A percentile compares a stretch with the other conserved stretches of the same genome.
Evolutionary conservation across 2,329 filamentous ascomycete genomes (phyloP).

Genomic region (Fragosphaeria purpurea): DNA sequence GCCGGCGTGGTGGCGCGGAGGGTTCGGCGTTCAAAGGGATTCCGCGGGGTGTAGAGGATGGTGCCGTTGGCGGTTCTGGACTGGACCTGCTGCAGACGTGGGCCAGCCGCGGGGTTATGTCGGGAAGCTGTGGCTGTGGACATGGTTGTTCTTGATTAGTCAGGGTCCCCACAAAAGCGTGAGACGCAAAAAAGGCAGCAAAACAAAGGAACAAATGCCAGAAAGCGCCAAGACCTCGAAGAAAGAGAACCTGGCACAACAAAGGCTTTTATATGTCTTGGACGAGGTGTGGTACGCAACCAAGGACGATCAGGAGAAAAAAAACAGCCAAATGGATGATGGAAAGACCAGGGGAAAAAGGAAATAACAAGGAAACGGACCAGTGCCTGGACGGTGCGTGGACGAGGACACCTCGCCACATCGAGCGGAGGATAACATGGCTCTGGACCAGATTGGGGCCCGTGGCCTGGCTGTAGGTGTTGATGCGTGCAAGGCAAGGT

Average conservation of each 20-base stretch:
- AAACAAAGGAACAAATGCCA: neutral
- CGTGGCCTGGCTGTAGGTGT: no score
- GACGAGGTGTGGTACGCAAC: no score
- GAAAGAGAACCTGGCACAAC: neutral
- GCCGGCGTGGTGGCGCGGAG: constrained; percentile 13
- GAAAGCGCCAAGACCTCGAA: neutral
- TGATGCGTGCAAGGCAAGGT: no score
- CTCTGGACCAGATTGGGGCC: neutral
- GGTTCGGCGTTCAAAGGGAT: constrained; percentile 10
- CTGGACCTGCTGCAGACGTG: constrained; percentile 4
- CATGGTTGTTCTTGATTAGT: neutral
- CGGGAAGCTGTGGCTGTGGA: neutral
- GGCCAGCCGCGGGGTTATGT: neutral
- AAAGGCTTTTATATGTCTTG: neutral
- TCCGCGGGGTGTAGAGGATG: constrained; percentile 18
- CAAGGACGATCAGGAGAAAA: no score
- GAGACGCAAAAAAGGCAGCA: neutral
- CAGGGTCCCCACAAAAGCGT: neutral
- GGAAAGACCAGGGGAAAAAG: neutral
- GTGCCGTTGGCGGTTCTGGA: constrained; percentile 16
- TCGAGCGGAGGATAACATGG: constrained; percentile 2
- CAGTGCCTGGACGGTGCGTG: neutral
- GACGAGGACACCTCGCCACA: neutral
- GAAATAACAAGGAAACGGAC: neutral
- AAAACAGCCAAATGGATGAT: neutral